Evolutionary conservation across 116 monocot species (phyloP).

Genomic region (Cymodocea nodosa): DNA sequence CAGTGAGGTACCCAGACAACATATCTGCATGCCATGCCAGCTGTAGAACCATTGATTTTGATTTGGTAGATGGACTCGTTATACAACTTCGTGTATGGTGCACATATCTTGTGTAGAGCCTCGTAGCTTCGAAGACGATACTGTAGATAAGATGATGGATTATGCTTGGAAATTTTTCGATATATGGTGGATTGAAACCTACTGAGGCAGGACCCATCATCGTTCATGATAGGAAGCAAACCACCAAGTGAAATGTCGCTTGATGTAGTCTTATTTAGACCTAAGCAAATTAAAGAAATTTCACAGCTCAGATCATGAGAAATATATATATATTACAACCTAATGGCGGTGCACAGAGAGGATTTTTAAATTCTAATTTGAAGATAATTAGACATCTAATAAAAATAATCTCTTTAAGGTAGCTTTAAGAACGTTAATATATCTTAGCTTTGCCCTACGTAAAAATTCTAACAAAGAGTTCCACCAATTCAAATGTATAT

Average conservation of each 20-base stretch:
- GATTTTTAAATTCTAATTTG: no score
- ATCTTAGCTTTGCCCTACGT: no score
- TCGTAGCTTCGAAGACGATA: slow-evolving; percentile 37
- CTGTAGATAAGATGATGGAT: slow-evolving; percentile 36
- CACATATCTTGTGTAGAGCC: slow-evolving; percentile 38
- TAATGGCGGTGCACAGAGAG: no score
- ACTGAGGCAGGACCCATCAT: slow-evolving; percentile 42
- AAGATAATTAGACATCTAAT: no score
- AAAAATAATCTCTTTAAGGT: no score
- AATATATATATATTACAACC: no score
- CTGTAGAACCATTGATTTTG: slow-evolving; percentile 4
- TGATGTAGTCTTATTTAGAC: no score
- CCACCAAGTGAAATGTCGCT: slow-evolving; percentile 40
- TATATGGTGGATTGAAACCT: slow-evolving; percentile 27
- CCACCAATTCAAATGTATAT: no score
- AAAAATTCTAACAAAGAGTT: no score
- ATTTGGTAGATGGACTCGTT: slow-evolving; percentile 20
- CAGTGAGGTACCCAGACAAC: slow-evolving; percentile 14
- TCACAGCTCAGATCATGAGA: no score
- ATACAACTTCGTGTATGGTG: slow-evolving; percentile 24
- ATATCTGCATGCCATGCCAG: slow-evolving; percentile 22
- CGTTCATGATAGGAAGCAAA: slow-evolving; percentile 21
- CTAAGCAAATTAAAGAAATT: no score
- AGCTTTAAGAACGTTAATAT: no score
- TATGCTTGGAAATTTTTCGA: slow-evolving; percentile 26